A percentile compares a stretch with the other conserved stretches of the same genome.
phyloP scores from a whole-genome alignment of 805 yeast genomes.

The Metschnikowia noctiluminum region DNA sequence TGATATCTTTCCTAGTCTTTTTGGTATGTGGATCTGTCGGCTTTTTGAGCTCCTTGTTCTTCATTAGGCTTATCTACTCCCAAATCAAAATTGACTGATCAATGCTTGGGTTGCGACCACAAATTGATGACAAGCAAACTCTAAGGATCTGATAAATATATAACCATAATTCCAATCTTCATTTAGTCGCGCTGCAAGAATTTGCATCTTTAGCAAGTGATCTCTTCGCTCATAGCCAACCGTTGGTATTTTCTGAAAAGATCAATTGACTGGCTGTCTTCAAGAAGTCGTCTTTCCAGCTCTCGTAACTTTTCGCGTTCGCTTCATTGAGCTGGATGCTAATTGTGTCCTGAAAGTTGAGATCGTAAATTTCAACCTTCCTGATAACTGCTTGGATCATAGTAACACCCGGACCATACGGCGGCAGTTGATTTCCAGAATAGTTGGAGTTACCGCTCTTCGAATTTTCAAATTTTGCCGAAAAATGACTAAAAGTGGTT shows the following conservation, averaged over 20 bases:
- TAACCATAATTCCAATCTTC: too few species aligned
- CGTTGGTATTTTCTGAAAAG: constrained; percentile 31
- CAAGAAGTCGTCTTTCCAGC: constrained; percentile 19
- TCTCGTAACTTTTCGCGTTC: constrained; percentile 1
- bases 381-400: constrained; percentile 21
- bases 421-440: background rate
- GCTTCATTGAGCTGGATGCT: background rate
- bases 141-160: too few species aligned
- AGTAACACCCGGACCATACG: constrained; percentile 22
- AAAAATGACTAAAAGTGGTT: background rate
- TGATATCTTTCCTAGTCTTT: constrained; percentile 69
- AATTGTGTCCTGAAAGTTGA: constrained; percentile 22
- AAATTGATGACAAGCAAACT: too few species aligned
- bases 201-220: background rate
- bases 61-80: constrained; percentile 75
- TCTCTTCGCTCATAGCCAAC: constrained; percentile 27
- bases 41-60: constrained; percentile 66
- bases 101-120: too few species aligned
- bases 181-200: background rate
- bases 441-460: too few species aligned
- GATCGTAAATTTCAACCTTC: constrained; percentile 25
- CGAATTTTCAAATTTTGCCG: background rate
- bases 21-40: constrained; percentile 88
- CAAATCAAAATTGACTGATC: constrained; percentile 76
- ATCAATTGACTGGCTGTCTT: constrained; percentile 25